Conservation (phyloP, 169 alveolate genomes). For the Blepharisma undulans region DNA sequence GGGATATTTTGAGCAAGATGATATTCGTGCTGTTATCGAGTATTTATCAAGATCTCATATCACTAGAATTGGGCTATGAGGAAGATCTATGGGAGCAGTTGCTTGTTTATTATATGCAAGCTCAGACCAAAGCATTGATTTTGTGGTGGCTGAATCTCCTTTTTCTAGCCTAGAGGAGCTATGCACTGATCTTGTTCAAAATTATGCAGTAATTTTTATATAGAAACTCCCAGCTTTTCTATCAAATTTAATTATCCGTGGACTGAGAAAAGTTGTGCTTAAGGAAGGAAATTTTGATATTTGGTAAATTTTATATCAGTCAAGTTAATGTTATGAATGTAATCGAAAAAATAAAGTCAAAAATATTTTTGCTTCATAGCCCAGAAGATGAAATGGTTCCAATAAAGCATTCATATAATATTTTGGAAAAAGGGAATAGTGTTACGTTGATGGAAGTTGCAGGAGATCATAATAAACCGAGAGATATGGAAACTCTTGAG, state of each 20-base stretch:
- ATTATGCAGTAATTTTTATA: background rate
- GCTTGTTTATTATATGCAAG: constrained; percentile 49
- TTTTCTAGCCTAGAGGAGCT: constrained; percentile 21
- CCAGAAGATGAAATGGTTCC: constrained; percentile 23
- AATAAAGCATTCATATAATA: background rate
- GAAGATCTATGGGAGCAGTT: constrained; percentile 83
- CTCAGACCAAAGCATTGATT: background rate
- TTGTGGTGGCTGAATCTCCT: constrained; percentile 39
- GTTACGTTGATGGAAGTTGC: background rate
- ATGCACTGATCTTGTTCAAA: constrained; percentile 4
- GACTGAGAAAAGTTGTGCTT: background rate
- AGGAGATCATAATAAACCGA: background rate
- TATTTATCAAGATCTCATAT: constrained; percentile 52
- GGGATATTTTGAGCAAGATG: constrained; percentile 82
- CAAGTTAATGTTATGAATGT: background rate
- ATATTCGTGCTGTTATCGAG: constrained; percentile 64
- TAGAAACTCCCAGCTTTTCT: constrained; percentile 5
- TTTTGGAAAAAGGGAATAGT: background rate
- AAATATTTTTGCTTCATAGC: constrained; percentile 8
- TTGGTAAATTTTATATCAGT: background rate
- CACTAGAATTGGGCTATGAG: constrained; percentile 77
- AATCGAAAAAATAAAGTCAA: background rate
- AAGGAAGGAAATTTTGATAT: constrained; percentile 20
- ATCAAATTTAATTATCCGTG: background rate
- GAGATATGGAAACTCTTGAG: background rate